Evolutionary conservation across 331 rosid species (phyloP), one percentile per base, ranked within the genome.

Genomic region (Dryas integrifolia): DNA sequence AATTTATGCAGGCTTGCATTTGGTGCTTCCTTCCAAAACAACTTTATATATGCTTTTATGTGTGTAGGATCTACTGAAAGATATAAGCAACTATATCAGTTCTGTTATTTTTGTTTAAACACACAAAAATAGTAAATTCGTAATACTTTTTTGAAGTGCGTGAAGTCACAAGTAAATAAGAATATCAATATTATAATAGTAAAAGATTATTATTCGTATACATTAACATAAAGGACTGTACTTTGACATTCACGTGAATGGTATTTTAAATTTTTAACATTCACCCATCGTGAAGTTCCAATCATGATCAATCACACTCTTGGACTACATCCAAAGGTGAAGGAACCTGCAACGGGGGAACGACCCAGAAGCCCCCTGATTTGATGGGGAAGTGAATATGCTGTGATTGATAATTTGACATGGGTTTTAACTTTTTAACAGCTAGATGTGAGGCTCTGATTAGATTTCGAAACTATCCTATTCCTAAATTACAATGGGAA

Each of bases 401-500:
- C 81, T 69, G 43, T 41, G 64, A 68, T 56, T 73, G 78, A 70
- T 49, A 44, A 38, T n/a, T 10, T 67, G 72, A 30, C 24, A n/a
- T 49, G 44, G 38, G 58, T n/a, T 41, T 40, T 2, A n/a, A 39
- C 66, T 14, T 56, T 44, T 26, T 26, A 71, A 57, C 66, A 13
- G 21, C 65, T n/a, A 43, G 61, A 24, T 70, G 46, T 39, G 13
- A 13, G 18, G 18, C 13, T 39, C 18, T 11, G 51, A 18, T 69
- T 55, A 69, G 50, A 69, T 69, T 53, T 10, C 2, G 5, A 50
- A 18, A 53, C 73, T 6, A 71, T 30, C 53, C 38, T 15, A 46
- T 58, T 26, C 39, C 48, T 13, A 44, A 41, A 15, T 44, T 81
- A 58, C 72, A 70, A 58, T 82, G 87, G 84, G 96, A 87, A 88